A percentile compares a stretch with the other conserved stretches of the same genome.
Conservation (phyloP, 768 basidiomycete species). For the Artomyces pyxidatus region DNA sequence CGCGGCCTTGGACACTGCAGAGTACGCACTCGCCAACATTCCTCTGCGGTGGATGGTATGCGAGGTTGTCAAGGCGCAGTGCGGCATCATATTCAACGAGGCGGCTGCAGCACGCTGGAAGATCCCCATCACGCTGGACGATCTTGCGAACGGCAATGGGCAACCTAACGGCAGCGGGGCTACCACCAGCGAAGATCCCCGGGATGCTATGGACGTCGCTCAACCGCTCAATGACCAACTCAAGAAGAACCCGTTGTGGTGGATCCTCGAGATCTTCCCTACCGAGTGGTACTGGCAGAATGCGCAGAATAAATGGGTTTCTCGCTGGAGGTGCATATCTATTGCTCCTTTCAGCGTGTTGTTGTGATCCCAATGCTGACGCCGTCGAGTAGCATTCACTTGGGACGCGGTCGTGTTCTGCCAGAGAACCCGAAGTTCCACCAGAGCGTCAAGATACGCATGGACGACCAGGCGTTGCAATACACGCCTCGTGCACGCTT, state of each 20-base stretch:
- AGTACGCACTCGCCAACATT: slow-evolving; percentile 9
- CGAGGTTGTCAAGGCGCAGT: slow-evolving; percentile 3
- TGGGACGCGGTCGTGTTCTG: slow-evolving; percentile 52
- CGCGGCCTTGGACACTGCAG: background rate
- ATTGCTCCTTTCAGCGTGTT: background rate
- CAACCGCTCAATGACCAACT: slow-evolving; percentile 49
- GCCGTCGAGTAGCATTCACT: slow-evolving; percentile 33
- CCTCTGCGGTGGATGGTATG: slow-evolving; percentile 16
- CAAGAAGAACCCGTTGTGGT: slow-evolving; percentile 41
- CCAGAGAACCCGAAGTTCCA: slow-evolving; percentile 50
- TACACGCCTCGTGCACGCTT: slow-evolving; percentile 56
- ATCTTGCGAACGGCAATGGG: background rate
- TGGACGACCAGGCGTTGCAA: slow-evolving; percentile 36
- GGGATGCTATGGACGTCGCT: slow-evolving; percentile 26
- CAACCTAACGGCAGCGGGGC: background rate
- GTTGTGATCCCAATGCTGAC: background rate
- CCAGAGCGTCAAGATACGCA: slow-evolving; percentile 51
- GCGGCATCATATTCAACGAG: slow-evolving; percentile 3
- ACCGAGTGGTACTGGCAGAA: slow-evolving; percentile 50
- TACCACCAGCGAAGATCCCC: background rate
- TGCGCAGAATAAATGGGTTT: slow-evolving; percentile 43
- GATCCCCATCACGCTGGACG: background rate
- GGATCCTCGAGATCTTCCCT: slow-evolving; percentile 64
- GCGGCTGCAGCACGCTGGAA: slow-evolving; percentile 3
- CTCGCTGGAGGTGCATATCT: slow-evolving; percentile 42